A percentile compares a stretch with the other conserved stretches of the same genome.
Conservation (phyloP, 495 filamentous ascomycete species). For the Hyaloscypha finlandica region DNA sequence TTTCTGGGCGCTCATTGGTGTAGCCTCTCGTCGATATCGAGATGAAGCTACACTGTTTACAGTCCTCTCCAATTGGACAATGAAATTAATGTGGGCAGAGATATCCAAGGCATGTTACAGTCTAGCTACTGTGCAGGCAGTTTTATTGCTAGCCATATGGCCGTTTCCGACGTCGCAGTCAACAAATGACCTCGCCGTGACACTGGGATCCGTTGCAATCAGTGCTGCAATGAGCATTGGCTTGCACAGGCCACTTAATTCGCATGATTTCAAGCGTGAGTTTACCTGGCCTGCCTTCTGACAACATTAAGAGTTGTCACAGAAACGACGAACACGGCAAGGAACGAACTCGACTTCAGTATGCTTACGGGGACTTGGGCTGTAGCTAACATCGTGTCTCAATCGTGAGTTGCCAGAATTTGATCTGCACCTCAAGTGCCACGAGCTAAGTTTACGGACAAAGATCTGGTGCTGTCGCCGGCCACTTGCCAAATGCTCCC, state of each 20-base stretch:
- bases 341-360: neutral
- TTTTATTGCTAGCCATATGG: neutral
- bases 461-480: neutral
- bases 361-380: neutral
- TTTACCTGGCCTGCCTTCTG: neutral
- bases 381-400: neutral
- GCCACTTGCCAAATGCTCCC: neutral
- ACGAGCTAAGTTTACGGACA: neutral
- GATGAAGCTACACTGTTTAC: neutral
- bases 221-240: neutral
- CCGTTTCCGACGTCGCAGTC: neutral
- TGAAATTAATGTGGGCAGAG: neutral
- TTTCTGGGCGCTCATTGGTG: neutral
- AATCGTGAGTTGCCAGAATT: neutral
- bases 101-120: neutral
- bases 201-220: neutral
- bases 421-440: neutral
- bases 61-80: neutral
- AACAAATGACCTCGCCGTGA: neutral
- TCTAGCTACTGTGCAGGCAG: neutral
- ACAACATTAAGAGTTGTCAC: neutral
- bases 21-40: slow-evolving; percentile 1
- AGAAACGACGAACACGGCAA: neutral
- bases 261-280: neutral
- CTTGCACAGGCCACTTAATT: neutral